Base-by-base conservation (phyloP, 306 rosid genomes). In the Dalbergia cultrata region DNA sequence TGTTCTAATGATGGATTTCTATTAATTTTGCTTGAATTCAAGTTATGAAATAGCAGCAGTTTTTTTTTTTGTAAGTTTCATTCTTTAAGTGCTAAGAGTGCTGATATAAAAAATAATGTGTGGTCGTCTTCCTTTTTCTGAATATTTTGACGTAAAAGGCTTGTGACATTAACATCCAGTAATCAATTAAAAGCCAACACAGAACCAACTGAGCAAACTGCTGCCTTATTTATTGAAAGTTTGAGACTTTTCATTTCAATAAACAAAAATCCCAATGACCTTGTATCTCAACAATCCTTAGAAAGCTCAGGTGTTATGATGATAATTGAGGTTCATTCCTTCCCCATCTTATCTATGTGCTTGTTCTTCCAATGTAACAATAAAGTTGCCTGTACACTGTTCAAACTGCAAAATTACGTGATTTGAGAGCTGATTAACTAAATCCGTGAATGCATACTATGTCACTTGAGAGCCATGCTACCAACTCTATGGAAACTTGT, bases 171-270 rank as follows among this genome's bases (percentile, higher is more conserved):
- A 70, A 47, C 21, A 47, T 44, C 59, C 11, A 71, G 67, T n/a
- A 7, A 54, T 78, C 59, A 33, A 45, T 49, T 66, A 43, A 70
- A 41, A 31, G 77, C 41, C 79, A 53, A 77, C 49, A 43, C 59
- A 21, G 59, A 57, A 19, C 45, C 18, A 67, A 74, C 53, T 58
- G 65, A 74, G 45, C 44, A 60, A 70, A 70, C 64, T 26, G 13
- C 54, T 79, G 19, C 10, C 10, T 69, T 53, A 21, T 37, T 69
- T 72, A 34, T 70, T 21, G 22, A 21, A 21, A 21, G 22, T 43
- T 80, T 80, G 60, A 53, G 34, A 63, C 21, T 33, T 45, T 21
- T 77, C n/a, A 72, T 71, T 56, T n/a, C 68, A 10, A 31, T 39
- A 71, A 72, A 21, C 22, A 53, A 72, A n/a, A 63, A 16, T 63